phyloP scores from a whole-genome alignment of 345 rosid species.

The Salix brachista region DNA sequence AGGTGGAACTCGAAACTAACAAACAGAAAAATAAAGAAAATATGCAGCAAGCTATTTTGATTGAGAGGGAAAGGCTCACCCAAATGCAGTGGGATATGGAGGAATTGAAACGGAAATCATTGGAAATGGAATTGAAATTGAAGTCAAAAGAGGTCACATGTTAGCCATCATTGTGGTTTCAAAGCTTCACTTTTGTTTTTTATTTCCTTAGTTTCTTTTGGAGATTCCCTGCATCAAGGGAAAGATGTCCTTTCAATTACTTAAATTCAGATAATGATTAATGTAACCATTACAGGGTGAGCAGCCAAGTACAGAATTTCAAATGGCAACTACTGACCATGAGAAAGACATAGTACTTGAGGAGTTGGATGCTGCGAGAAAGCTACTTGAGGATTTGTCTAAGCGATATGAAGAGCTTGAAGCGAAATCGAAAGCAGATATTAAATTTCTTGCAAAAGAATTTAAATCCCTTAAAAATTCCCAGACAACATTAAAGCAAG shows the following conservation, averaged over 20 bases:
- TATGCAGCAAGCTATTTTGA: slow-evolving; percentile 77
- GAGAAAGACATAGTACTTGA: slow-evolving; percentile 38
- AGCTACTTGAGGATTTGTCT: slow-evolving; percentile 59
- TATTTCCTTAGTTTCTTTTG: neutral
- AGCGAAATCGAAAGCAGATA: slow-evolving; percentile 87
- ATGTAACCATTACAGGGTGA: slow-evolving; percentile 49
- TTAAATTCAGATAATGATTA: neutral
- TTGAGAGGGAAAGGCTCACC: slow-evolving; percentile 82
- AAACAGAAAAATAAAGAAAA: slow-evolving; percentile 89
- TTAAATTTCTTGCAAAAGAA: slow-evolving; percentile 91
- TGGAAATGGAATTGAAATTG: slow-evolving; percentile 87
- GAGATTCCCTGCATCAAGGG: neutral
- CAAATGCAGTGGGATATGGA: slow-evolving; percentile 99
- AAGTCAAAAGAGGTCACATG: slow-evolving; percentile 59
- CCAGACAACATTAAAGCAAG: slow-evolving; percentile 58
- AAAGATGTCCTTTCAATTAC: neutral
- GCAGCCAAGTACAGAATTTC: slow-evolving; percentile 34
- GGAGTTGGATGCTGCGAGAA: slow-evolving; percentile 68
- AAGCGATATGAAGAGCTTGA: slow-evolving; percentile 73
- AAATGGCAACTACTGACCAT: slow-evolving; percentile 31
- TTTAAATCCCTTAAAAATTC: slow-evolving; percentile 81
- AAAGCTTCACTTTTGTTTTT: neutral
- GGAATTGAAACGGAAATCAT: slow-evolving; percentile 75
- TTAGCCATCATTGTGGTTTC: slow-evolving; percentile 6
- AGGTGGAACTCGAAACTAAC: slow-evolving; percentile 83